Base-by-base conservation (phyloP, 2,329 filamentous ascomycete genomes). In the Chaetothyriales sp. region DNA sequence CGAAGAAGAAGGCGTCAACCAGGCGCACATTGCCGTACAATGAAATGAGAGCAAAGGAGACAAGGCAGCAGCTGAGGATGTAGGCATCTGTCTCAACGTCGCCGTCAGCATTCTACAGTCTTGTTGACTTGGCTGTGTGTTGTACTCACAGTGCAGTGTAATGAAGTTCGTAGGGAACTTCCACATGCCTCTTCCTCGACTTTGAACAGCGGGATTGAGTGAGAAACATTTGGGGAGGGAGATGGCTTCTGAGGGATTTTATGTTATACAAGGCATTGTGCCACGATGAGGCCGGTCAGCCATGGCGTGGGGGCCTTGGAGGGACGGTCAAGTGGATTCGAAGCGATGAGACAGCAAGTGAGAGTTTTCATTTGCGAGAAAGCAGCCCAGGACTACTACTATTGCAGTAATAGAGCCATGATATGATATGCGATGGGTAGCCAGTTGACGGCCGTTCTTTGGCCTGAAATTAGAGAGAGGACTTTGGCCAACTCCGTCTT, bases 1-100 rank as follows among this genome's bases (percentile, higher is more conserved):
- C 72, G 39, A 75, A 71, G 60, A 75, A 73, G 59, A 70, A 74
- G 19, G 71, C 67, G 62, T 77, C 73, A 18, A 74, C 62, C 0
- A 67, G 68, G 2, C 55, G 53, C 4, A 72, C 45, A 49, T 72
- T 72, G 25, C 68, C 67, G 47, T 65, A 61, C 1, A 66, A 66
- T 44, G 63, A 66, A 18, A 72, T 53, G 44, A 71, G 57, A 25
- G 65, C 54, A 45, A 70, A 52, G 18, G 61, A 63, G 15, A 70
- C 46, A 32, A 71, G 56, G 18, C 64, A 60, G 25, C 67, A 62
- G 18, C 56, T 54, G 22, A 70, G 53, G 42, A 71, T 70, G 55
- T 68, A 71, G 44, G 63, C 62, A 62, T 71, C 69, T 71, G 49
- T 25, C 28, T 42, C 22, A 9, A 20, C 43, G 22, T 36, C 7